Base-by-base conservation (phyloP, 2,329 filamentous ascomycete genomes). In the Trichophyton mentagrophytes region DNA sequence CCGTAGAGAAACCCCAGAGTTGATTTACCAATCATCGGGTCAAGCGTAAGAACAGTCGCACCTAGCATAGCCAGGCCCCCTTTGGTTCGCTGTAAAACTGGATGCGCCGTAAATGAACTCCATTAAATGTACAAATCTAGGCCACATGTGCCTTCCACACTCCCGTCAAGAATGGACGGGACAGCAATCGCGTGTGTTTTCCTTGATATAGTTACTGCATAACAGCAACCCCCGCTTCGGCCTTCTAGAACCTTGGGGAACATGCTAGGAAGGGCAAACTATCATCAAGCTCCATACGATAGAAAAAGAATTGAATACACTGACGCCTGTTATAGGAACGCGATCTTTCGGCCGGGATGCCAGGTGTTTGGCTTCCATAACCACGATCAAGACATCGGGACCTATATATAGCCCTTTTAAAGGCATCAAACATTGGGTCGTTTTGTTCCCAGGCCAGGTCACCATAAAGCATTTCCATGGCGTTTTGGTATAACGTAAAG, bases 101-200 rank as follows among this genome's bases (percentile, higher is more conserved):
- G 61, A 64, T 13, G 63, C 63, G 60, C 68, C 65, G 9, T 64
- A 64, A 44, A 69, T 64, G 20, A 68, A 73, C 17, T 69, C 67
- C 70, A 73, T 72, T 38, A 73, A n/a, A 74, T 74, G 57, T 70
- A 75, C 0, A 72, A 70, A 3, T 68, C 66, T 0, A 73, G 59
- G 1, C 63, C 66, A 27, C 33, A 25, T 15, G 61, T 64, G 38
- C 64, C 65, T 6, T 65, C 61, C 38, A 64, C 62, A n/a, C 69
- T 69, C 36, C 59, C 63, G 53, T 62, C 57, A 20, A 64, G 59
- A 36, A 66, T 58, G 49, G 62, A 56, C 8, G 61, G 65, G 9
- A 67, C 60, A n/a, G 58, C 59, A 53, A 67, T 66, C 9, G 22
- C 61, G 17, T 8, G 65, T 67, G 36, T 67, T 59, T 1, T 61